These are phyloP conservation scores for Yarrowia sp. DNA, from an alignment of 805 yeast genomes.

Conservation along the genomic window DNA sequence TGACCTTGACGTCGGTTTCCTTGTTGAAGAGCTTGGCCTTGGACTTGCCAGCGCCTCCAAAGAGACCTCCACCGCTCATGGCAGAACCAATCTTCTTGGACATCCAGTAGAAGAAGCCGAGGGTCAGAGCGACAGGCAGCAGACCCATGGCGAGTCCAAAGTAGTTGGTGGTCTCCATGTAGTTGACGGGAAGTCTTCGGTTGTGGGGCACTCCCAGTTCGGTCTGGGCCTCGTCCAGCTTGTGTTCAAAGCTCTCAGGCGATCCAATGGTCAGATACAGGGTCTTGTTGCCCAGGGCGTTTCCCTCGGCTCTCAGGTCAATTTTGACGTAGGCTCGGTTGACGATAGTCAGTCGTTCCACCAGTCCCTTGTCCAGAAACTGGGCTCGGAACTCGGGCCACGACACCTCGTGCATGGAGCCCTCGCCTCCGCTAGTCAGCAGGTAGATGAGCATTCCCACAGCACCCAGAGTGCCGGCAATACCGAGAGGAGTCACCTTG, in stretches of 20 bases:
- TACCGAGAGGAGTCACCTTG: constrained; percentile 16
- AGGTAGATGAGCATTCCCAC: constrained; percentile 3
- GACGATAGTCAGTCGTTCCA: constrained; percentile 66
- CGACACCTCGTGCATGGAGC: constrained; percentile 42
- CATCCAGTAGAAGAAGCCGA: constrained; percentile 75
- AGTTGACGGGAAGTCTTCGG: constrained; percentile 74
- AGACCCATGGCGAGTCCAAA: constrained; percentile 63
- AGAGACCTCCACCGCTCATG: constrained; percentile 47
- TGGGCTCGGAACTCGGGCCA: constrained; percentile 84
- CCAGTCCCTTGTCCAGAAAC: constrained; percentile 73
- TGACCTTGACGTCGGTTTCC: constrained; percentile 75
- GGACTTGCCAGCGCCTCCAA: constrained; percentile 70
- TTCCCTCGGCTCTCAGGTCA: constrained; percentile 42
- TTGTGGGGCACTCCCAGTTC: constrained; percentile 60
- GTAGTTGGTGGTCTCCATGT: constrained; percentile 64
- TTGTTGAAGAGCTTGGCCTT: constrained; percentile 79
- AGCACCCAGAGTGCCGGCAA: constrained; percentile 14
- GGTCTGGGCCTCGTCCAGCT: constrained; percentile 69
- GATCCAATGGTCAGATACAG: constrained; percentile 85
- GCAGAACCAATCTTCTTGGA: constrained; percentile 46
- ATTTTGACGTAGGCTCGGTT: constrained; percentile 60
- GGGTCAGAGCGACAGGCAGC: constrained; percentile 72
- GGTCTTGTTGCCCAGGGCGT: constrained; percentile 46
- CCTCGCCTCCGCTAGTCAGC: constrained; percentile 1
- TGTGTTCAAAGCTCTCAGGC: constrained; percentile 78